phyloP scores from a whole-genome alignment of 208 protist genomes.

The Wallacemonas sp. region DNA sequence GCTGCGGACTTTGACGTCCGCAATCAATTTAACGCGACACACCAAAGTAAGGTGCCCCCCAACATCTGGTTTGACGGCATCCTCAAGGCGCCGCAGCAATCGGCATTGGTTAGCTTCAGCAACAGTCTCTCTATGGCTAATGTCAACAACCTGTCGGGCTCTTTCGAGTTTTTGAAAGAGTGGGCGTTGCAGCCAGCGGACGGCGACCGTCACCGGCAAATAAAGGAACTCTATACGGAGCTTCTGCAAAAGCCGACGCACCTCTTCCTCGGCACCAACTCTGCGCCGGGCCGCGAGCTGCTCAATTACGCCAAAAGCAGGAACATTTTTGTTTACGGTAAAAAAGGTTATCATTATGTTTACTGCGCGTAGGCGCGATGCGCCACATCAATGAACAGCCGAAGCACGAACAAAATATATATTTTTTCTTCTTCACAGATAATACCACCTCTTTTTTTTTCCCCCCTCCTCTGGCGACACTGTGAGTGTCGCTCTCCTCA shows the following conservation, averaged over 20 bases:
- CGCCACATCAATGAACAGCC: no score
- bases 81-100: conserved; percentile 56
- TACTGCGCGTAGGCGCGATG: conserved; percentile 79
- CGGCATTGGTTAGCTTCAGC: conserved; percentile 64
- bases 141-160: conserved; percentile 68
- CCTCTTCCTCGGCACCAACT: conserved; percentile 76
- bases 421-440: conserved; percentile 11
- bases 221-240: conserved; percentile 60
- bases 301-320: conserved; percentile 80
- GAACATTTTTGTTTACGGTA: conserved; percentile 83
- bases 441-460: neutral
- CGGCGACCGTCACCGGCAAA: conserved; percentile 76
- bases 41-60: conserved; percentile 62
- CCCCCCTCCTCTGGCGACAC: neutral
- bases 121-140: conserved; percentile 50
- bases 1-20: conserved; percentile 69
- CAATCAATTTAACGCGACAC: conserved; percentile 74
- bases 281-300: conserved; percentile 64
- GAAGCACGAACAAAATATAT: no score
- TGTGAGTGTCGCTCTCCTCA: no score
- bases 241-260: conserved; percentile 58
- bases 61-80: conserved; percentile 85
- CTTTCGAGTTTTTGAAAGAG: conserved; percentile 60
- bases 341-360: conserved; percentile 62
- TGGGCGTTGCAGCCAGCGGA: conserved; percentile 64